A percentile compares a stretch with the other conserved stretches of the same genome.
phyloP scores from a whole-genome alignment of 2,329 filamentous ascomycete genomes.

The Aspergillus aculeatinus region DNA sequence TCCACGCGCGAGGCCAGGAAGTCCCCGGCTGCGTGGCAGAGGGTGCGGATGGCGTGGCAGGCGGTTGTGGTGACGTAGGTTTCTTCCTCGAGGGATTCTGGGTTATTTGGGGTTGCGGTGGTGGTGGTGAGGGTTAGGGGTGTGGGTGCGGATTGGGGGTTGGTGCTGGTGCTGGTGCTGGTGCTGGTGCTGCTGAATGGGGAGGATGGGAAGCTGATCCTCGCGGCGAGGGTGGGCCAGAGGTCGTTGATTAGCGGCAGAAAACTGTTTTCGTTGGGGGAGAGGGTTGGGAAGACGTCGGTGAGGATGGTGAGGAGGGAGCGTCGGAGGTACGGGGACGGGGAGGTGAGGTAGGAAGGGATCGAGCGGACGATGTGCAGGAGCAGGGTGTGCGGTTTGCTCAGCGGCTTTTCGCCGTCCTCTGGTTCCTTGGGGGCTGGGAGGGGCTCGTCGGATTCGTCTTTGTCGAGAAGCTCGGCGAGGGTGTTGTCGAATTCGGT shows the following conservation, averaged over 20 bases:
- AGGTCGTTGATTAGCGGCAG: slow-evolving; percentile 85
- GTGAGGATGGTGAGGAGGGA: slow-evolving; percentile 75
- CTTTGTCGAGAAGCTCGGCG: slow-evolving; percentile 35
- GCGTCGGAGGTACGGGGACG: slow-evolving; percentile 73
- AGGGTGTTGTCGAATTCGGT: slow-evolving; percentile 28
- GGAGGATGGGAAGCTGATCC: slow-evolving; percentile 45
- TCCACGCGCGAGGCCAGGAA: slow-evolving; percentile 78
- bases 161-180: slow-evolving; percentile 40
- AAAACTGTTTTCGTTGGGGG: slow-evolving; percentile 76
- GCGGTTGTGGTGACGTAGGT: slow-evolving; percentile 64
- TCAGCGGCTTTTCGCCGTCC: slow-evolving; percentile 60
- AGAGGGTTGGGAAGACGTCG: slow-evolving; percentile 70
- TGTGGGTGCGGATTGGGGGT: slow-evolving; percentile 47
- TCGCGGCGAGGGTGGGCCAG: slow-evolving; percentile 71
- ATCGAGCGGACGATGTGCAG: slow-evolving; percentile 78
- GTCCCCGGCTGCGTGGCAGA: slow-evolving; percentile 73
- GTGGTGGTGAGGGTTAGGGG: slow-evolving; percentile 19
- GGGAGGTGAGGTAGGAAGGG: slow-evolving; percentile 86
- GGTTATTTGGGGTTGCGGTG: slow-evolving; percentile 10
- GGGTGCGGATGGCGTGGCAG: slow-evolving; percentile 63
- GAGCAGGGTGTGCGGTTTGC: slow-evolving; percentile 77
- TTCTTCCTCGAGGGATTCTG: slow-evolving; percentile 37
- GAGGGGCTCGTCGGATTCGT: slow-evolving; percentile 36
- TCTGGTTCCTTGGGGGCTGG: slow-evolving; percentile 49
- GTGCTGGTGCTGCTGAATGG: background rate